phyloP scores from a whole-genome alignment of 2,329 filamentous ascomycete species.

The Cladosporium sp. region DNA sequence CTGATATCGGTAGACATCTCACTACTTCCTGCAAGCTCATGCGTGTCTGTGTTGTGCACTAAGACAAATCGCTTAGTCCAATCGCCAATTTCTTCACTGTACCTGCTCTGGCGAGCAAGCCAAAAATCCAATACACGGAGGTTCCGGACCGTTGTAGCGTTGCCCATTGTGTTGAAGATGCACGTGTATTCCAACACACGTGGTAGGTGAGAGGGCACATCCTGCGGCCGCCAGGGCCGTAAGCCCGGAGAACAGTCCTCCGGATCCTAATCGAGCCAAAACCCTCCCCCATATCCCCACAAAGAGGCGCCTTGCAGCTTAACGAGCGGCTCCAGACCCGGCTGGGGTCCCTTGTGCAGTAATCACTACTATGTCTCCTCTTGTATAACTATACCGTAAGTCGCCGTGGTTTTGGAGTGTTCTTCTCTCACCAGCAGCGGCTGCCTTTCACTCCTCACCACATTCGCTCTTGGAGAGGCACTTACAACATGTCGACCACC shows the following conservation, averaged over 20 bases:
- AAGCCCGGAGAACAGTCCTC: conserved; percentile 14
- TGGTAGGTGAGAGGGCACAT: conserved; percentile 1
- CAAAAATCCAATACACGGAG: conserved; percentile 1
- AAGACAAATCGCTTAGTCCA: background rate
- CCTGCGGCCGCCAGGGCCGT: conserved; percentile 14
- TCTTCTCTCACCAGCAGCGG: conserved; percentile 1
- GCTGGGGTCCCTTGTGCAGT: conserved; percentile 3
- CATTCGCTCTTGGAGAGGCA: conserved; percentile 6
- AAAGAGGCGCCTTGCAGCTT: conserved; percentile 16
- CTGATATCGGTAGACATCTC: background rate
- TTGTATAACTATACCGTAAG: conserved; percentile 17
- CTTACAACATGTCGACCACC: conserved; percentile 12
- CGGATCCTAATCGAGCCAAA: conserved; percentile 13
- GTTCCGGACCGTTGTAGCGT: conserved; percentile 19
- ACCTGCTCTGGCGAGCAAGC: background rate
- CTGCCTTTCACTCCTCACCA: background rate
- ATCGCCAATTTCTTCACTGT: background rate
- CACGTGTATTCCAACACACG: background rate
- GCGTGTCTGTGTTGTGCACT: background rate
- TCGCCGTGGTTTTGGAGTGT: background rate
- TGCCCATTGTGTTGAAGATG: conserved; percentile 7
- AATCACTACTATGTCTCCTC: background rate
- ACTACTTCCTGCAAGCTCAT: background rate
- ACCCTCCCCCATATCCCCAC: conserved; percentile 14
- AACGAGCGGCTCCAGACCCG: conserved; percentile 19